Base-by-base conservation (phyloP, 208 protist genomes). In the Trypanosoma congolense region DNA sequence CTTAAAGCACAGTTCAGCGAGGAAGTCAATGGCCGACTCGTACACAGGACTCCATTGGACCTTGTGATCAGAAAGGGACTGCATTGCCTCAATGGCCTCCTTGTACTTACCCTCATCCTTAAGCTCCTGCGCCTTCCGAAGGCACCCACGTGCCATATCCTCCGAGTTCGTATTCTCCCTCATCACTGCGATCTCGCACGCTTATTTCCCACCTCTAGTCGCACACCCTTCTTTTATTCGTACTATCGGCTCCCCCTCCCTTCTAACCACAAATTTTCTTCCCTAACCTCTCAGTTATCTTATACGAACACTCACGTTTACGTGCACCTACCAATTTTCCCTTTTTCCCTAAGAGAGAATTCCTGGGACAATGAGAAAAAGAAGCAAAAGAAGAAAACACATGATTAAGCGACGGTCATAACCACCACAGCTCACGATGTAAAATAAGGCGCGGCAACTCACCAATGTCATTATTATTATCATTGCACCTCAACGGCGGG, bases 1-100 rank as follows among this genome's bases (percentile, higher is more conserved):
- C 19, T 63, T 71, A 30, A 90, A 63, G 31, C 73, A 75, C 18
- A 90, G 62, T 38, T 90, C 75, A 10, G 62, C 65, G 14, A 85
- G 75, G 30, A 86, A 60, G 35, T 80, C 70, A 29, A 91, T 56
- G 46, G 77, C 82, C 43, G 71, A 33, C 30, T 75, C 57, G 41
- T 74, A 76, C 31, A 78, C 56, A 18, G 65, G 48, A 29, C 64
- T 73, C 21, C 73, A 78, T 35, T 65, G 61, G 28, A 75, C 65
- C 35, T 33, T 60, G 47, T 58, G 55, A 33, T 77, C 56, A n/a
- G 64, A 71, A 1, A 73, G 38, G 3, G 52, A 58, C 35, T 71
- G 56, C 3, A 86, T 63, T 5, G 61, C 69, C 2, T 70, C 68
- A 52, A 89, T 74, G 24, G 81, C 81, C 2, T 80, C 73, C 35